Evolutionary conservation across 1,139 yeast species (phyloP).

Genomic region (Debaryomyces fabryi): DNA sequence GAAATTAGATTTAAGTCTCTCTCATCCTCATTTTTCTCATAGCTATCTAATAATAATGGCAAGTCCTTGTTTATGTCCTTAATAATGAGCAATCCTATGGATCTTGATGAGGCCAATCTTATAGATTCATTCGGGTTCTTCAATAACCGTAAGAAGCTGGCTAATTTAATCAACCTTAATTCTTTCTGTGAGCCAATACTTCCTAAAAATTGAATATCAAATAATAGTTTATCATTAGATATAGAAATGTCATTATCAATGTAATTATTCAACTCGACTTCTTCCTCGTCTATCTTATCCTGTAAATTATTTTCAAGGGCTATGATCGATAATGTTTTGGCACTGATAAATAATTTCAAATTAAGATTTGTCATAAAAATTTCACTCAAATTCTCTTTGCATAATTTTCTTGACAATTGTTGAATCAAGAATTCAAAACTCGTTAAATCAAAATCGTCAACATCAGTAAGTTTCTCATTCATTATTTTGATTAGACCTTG

Average conservation of each 20-base stretch:
- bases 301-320: slow-evolving; percentile 34
- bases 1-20: slow-evolving; percentile 38
- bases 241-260: slow-evolving; percentile 23
- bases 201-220: slow-evolving; percentile 48
- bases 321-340: slow-evolving; percentile 47
- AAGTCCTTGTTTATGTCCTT: slow-evolving; percentile 38
- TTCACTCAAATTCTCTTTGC: slow-evolving; percentile 16
- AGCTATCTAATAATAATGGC: slow-evolving; percentile 29
- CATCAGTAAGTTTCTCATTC: slow-evolving; percentile 12
- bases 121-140: slow-evolving; percentile 38
- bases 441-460: slow-evolving; percentile 13
- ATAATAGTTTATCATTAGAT: slow-evolving; percentile 23
- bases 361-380: slow-evolving; percentile 17
- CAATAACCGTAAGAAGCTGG: slow-evolving; percentile 33
- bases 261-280: slow-evolving; percentile 30
- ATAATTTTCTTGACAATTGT: slow-evolving; percentile 8
- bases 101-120: slow-evolving; percentile 51
- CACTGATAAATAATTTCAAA: slow-evolving; percentile 25
- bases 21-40: slow-evolving; percentile 23
- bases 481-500: slow-evolving; percentile 10
- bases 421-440: slow-evolving; percentile 12
- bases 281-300: slow-evolving; percentile 31
- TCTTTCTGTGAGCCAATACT: slow-evolving; percentile 40
- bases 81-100: slow-evolving; percentile 54
- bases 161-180: slow-evolving; percentile 27